A percentile compares a stretch with the other conserved stretches of the same genome.
phyloP scores from a whole-genome alignment of 345 rosid genomes.

The Salix purpurea region DNA sequence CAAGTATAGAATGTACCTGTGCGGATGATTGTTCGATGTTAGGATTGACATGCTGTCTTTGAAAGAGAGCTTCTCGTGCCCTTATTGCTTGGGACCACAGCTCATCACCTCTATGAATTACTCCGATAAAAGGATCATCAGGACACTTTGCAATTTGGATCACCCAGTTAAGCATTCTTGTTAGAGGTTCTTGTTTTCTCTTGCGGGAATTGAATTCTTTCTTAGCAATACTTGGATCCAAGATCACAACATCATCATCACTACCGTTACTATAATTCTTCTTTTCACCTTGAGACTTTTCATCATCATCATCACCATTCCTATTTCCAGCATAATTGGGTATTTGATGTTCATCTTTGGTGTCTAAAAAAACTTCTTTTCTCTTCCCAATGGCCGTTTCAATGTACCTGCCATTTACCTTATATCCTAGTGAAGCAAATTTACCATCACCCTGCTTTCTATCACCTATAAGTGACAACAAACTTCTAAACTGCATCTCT shows the following conservation, averaged over 20 bases:
- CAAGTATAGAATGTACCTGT: constrained; percentile 7
- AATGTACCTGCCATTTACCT: constrained; percentile 11
- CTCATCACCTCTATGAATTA: constrained; percentile 26
- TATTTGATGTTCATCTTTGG: constrained; percentile 13
- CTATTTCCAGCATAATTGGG: constrained; percentile 10
- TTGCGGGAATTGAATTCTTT: constrained; percentile 24
- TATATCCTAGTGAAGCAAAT: constrained; percentile 13
- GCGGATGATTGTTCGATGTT: background rate
- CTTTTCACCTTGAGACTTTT: constrained; percentile 3
- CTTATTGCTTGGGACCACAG: constrained; percentile 44
- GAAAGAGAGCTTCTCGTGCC: constrained; percentile 45
- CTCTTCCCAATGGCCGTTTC: constrained; percentile 10
- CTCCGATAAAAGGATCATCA: constrained; percentile 40
- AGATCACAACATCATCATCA: constrained; percentile 7
- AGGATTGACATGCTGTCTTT: constrained; percentile 21
- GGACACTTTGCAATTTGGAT: constrained; percentile 47
- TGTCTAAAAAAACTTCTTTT: constrained; percentile 5
- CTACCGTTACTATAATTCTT: background rate
- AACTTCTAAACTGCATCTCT: constrained; percentile 40
- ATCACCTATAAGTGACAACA: constrained; percentile 26
- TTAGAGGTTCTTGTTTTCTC: constrained; percentile 42
- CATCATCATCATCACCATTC: constrained; percentile 26
- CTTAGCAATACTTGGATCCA: constrained; percentile 11
- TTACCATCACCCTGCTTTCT: constrained; percentile 18
- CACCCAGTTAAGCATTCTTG: constrained; percentile 61